A percentile compares a stretch with the other conserved stretches of the same genome.
Evolutionary conservation across 2,329 filamentous ascomycete genomes (phyloP).

Genomic region (Nakataea oryzae): DNA sequence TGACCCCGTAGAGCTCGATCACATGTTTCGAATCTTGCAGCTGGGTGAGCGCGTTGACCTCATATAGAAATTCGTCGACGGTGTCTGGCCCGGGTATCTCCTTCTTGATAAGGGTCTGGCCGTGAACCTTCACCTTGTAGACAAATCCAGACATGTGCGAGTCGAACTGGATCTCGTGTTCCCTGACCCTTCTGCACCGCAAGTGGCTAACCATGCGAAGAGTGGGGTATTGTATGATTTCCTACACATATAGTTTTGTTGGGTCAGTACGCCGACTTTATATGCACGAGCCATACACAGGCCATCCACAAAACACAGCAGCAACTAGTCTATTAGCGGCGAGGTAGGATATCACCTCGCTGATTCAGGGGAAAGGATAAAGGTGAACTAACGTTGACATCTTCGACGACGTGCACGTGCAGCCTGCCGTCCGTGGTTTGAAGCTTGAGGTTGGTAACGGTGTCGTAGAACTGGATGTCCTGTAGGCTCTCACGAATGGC

Average conservation of each 20-base stretch:
- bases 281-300: background rate
- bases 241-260: conserved; percentile 27
- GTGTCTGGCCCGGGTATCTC: conserved; percentile 95
- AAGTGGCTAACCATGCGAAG: conserved; percentile 66
- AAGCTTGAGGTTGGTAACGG: conserved; percentile 90
- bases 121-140: conserved; percentile 73
- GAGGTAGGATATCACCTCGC: too few species aligned
- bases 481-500: conserved; percentile 81
- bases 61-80: conserved; percentile 93
- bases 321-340: background rate
- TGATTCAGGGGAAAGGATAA: background rate
- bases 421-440: conserved; percentile 80
- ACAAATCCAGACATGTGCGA: conserved; percentile 95
- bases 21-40: conserved; percentile 65
- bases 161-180: conserved; percentile 72
- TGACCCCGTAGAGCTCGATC: conserved; percentile 77
- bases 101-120: conserved; percentile 77
- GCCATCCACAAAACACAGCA: background rate
- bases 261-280: conserved; percentile 1
- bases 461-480: conserved; percentile 95
- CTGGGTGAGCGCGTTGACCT: conserved; percentile 85
- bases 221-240: conserved; percentile 81
- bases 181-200: conserved; percentile 50
- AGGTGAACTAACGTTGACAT: conserved; percentile 58
- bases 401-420: conserved; percentile 96